phyloP scores from a whole-genome alignment of 2,329 filamentous ascomycete genomes.

The Scedosporium dehoogii region DNA sequence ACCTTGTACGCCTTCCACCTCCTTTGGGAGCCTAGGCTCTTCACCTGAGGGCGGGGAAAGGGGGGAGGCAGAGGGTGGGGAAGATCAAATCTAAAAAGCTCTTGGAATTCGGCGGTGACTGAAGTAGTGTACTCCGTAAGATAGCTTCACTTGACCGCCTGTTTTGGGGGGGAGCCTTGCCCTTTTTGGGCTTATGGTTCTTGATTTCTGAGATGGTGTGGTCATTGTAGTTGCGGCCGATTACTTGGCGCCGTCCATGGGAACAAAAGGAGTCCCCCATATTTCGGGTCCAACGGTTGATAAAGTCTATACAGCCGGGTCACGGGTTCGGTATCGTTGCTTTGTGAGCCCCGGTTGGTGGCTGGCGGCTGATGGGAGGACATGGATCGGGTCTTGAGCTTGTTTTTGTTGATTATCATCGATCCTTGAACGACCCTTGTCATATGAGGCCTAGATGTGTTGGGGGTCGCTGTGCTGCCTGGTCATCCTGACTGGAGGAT shows the following conservation, averaged over 20 bases:
- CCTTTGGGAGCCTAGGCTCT: no score
- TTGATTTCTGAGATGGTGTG: not conserved
- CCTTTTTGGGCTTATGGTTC: not conserved
- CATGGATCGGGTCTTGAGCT: not conserved
- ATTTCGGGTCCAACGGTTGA: no score
- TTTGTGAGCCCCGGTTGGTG: no score
- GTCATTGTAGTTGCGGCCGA: not conserved
- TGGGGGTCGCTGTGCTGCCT: not conserved
- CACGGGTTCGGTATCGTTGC: not conserved
- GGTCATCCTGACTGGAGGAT: not conserved
- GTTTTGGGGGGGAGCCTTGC: not conserved
- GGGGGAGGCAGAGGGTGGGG: no score
- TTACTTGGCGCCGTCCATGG: not conserved
- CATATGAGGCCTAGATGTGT: not conserved
- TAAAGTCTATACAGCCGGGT: not conserved
- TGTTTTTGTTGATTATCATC: not conserved
- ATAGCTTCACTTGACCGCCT: no score
- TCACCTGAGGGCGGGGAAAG: no score
- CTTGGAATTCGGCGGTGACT: no score
- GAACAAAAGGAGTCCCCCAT: not conserved
- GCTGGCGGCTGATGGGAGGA: no score
- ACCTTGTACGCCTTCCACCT: no score
- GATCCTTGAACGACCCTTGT: no score
- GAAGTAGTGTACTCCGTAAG: no score
- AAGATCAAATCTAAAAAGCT: no score